These are phyloP conservation scores for Pilatotrama ljubarskyi DNA, from an alignment of 768 basidiomycete species.

Conservation along the genomic window DNA sequence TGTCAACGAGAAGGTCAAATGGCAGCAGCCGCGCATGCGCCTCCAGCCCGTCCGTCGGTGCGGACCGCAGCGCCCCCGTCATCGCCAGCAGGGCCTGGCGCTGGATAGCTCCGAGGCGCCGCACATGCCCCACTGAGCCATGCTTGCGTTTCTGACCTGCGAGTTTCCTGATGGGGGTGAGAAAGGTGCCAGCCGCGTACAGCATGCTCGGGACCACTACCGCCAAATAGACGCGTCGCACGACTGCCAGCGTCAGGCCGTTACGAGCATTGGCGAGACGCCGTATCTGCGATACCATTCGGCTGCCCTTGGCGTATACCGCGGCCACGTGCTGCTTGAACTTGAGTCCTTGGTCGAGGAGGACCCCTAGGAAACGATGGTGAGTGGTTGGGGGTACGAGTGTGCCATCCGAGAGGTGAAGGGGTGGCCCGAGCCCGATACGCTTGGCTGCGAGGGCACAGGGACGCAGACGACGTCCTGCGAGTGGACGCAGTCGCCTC, in stretches of 20 bases:
- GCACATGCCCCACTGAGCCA: slow-evolving; percentile 4
- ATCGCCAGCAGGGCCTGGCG: slow-evolving; percentile 23
- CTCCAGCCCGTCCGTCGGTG: slow-evolving; percentile 25
- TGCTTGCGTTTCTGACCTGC: not conserved
- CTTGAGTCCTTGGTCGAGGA: slow-evolving; percentile 32
- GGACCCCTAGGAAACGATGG: slow-evolving; percentile 34
- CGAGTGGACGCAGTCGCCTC: too few species aligned
- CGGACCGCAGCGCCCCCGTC: slow-evolving; percentile 27
- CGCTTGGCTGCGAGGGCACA: too few species aligned
- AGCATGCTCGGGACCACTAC: slow-evolving; percentile 33
- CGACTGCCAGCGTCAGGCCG: slow-evolving; percentile 20
- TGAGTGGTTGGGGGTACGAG: not conserved
- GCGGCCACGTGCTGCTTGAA: slow-evolving; percentile 26
- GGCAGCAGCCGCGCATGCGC: slow-evolving; percentile 25
- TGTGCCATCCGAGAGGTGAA: slow-evolving; percentile 15
- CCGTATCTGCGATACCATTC: slow-evolving; percentile 14
- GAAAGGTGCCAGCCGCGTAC: slow-evolving; percentile 27
- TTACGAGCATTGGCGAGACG: slow-evolving; percentile 22
- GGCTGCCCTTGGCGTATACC: slow-evolving; percentile 27
- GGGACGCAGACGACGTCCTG: too few species aligned
- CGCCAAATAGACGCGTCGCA: slow-evolving; percentile 30
- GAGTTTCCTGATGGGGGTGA: not conserved
- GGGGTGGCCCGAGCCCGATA: slow-evolving; percentile 1
- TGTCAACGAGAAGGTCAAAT: slow-evolving; percentile 20
- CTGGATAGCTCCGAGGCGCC: slow-evolving; percentile 24